phyloP scores from a whole-genome alignment of 2,329 filamentous ascomycete species.

The Penicillium corylophilum region DNA sequence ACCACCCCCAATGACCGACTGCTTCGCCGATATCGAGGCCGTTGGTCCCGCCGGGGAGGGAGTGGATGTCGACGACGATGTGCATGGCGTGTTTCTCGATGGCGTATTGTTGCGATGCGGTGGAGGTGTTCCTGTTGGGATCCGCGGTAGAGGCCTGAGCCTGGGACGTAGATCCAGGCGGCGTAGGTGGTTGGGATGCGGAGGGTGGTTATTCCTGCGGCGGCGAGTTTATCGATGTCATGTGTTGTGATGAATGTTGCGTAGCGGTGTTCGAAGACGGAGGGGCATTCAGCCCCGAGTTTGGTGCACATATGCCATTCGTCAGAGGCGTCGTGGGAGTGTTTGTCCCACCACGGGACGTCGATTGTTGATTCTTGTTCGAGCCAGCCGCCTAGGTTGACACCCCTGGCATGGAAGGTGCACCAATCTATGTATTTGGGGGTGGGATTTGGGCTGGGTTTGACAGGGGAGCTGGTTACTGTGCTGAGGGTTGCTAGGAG shows the following conservation, averaged over 20 bases:
- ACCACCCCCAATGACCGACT: slow-evolving; percentile 26
- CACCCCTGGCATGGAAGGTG: slow-evolving; percentile 19
- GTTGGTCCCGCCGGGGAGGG: slow-evolving; percentile 27
- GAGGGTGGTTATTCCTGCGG: slow-evolving; percentile 12
- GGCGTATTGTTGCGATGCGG: slow-evolving; percentile 22
- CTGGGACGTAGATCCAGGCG: slow-evolving; percentile 23
- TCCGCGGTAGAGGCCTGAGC: slow-evolving; percentile 26
- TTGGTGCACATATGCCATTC: slow-evolving; percentile 26
- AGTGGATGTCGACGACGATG: slow-evolving; percentile 28
- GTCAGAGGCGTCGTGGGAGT: slow-evolving; percentile 20
- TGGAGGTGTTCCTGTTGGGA: slow-evolving; percentile 21
- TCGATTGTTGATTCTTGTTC: slow-evolving; percentile 28
- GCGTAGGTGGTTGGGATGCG: slow-evolving; percentile 23
- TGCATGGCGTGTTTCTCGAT: slow-evolving; percentile 27
- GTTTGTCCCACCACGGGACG: slow-evolving; percentile 19
- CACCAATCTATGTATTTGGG: slow-evolving; percentile 20
- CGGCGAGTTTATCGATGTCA: slow-evolving; percentile 18
- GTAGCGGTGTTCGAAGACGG: slow-evolving; percentile 16
- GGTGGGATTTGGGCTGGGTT: neutral
- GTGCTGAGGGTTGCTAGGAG: neutral
- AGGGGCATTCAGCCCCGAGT: slow-evolving; percentile 7
- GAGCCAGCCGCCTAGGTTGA: slow-evolving; percentile 28
- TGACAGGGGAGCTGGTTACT: neutral
- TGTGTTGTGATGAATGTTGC: slow-evolving; percentile 11
- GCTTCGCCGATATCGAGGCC: slow-evolving; percentile 27